Evolutionary conservation across 2,329 filamentous ascomycete species (phyloP).

Genomic region (Dactylella cylindrospora): DNA sequence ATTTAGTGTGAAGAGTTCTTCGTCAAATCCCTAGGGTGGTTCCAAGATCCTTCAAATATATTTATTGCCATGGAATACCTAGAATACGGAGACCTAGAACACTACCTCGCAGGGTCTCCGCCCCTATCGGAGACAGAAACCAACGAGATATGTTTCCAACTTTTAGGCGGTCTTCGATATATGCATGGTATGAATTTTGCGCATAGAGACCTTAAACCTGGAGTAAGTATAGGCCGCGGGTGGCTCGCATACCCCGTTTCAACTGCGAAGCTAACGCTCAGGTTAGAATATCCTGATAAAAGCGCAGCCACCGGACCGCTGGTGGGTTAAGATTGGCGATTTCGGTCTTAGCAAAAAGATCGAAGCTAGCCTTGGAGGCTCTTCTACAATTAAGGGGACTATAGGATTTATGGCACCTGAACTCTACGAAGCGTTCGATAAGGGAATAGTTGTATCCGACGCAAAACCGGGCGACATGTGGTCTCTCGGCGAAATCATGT

Average conservation of each 20-base stretch:
- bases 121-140: background rate
- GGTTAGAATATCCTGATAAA: conserved; percentile 16
- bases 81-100: conserved; percentile 45
- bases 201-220: conserved; percentile 2
- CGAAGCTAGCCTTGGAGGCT: conserved; percentile 4
- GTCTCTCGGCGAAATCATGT: conserved; percentile 10
- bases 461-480: conserved; percentile 11
- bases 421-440: background rate
- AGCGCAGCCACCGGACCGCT: conserved; percentile 2
- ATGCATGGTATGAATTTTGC: conserved; percentile 12
- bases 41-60: conserved; percentile 25
- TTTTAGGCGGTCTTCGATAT: background rate
- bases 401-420: conserved; percentile 18
- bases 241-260: background rate
- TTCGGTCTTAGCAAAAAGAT: conserved; percentile 44
- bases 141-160: background rate
- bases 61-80: conserved; percentile 49
- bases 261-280: background rate
- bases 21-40: conserved; percentile 48
- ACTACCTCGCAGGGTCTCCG: conserved; percentile 1
- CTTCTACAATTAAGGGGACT: conserved; percentile 11
- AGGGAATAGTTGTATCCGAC: background rate
- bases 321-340: conserved; percentile 44
- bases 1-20: conserved; percentile 31
- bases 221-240: background rate